phyloP scores from a whole-genome alignment of 352 stramenopile species.

The Pythium dissotocum region DNA sequence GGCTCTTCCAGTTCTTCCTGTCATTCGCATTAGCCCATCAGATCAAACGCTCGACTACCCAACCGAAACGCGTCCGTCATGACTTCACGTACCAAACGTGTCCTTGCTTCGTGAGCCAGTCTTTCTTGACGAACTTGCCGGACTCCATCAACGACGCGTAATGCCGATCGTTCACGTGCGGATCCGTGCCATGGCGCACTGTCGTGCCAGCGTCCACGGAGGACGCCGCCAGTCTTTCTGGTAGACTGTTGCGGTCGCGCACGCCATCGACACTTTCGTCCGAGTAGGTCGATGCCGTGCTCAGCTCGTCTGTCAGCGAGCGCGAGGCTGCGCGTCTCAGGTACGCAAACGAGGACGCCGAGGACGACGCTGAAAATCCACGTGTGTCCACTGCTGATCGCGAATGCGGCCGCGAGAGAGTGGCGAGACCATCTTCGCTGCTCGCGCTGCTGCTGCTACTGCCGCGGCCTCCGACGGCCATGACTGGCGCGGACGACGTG shows the following conservation, averaged over 20 bases:
- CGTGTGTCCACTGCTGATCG: slow-evolving; percentile 15
- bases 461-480: slow-evolving; percentile 10
- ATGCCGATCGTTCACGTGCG: slow-evolving; percentile 65
- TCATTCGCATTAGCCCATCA: neutral
- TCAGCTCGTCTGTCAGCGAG: slow-evolving; percentile 30
- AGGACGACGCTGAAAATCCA: neutral
- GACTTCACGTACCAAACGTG: slow-evolving; percentile 64
- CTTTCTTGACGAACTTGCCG: slow-evolving; percentile 81
- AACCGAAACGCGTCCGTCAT: neutral
- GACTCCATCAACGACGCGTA: slow-evolving; percentile 64
- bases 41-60: neutral
- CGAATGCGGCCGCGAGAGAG: slow-evolving; percentile 8
- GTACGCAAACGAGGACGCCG: neutral
- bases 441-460: slow-evolving; percentile 17
- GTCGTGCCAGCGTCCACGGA: neutral
- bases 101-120: slow-evolving; percentile 83
- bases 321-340: slow-evolving; percentile 24
- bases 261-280: slow-evolving; percentile 22
- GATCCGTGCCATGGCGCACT: slow-evolving; percentile 52
- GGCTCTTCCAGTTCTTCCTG: slow-evolving; percentile 86
- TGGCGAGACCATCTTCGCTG: slow-evolving; percentile 11
- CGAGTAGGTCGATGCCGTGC: slow-evolving; percentile 23
- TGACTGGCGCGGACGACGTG: neutral
- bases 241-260: slow-evolving; percentile 27
- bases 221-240: slow-evolving; percentile 9